phyloP scores from a whole-genome alignment of 2,329 filamentous ascomycete species.

The Bisporella sp. region DNA sequence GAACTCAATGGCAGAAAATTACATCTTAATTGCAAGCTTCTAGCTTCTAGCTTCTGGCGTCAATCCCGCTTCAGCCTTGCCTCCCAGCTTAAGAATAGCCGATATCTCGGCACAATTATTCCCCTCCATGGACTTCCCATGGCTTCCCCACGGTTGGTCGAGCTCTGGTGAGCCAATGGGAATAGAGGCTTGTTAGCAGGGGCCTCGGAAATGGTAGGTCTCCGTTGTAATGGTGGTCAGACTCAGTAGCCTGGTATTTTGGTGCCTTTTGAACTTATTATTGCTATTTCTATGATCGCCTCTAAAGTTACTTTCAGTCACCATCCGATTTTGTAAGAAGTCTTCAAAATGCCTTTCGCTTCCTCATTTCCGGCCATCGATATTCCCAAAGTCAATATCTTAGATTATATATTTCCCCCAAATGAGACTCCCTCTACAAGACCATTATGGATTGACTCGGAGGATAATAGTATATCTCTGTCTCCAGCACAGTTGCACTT shows the following conservation, averaged over 20 bases:
- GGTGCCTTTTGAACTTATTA: too few relatives aligned
- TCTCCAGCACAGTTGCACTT: constrained; percentile 39
- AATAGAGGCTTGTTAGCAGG: not conserved
- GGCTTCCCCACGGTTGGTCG: not conserved
- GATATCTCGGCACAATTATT: not conserved
- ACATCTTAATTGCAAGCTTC: too few relatives aligned
- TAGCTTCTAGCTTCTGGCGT: too few relatives aligned
- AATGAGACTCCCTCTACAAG: constrained; percentile 31
- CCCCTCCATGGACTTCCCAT: not conserved
- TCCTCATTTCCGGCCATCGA: constrained; percentile 13
- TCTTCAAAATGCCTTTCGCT: constrained; percentile 16
- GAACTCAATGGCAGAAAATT: too few relatives aligned
- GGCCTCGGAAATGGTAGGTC: not conserved
- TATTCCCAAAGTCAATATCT: constrained; percentile 16
- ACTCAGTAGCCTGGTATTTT: not conserved
- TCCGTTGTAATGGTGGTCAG: not conserved
- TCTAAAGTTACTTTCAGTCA: not conserved
- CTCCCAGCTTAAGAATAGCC: not conserved
- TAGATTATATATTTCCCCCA: constrained; percentile 31
- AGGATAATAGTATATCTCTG: constrained; percentile 35
- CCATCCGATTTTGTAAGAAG: not conserved
- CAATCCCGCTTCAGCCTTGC: not conserved
- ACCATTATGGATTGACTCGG: constrained; percentile 47
- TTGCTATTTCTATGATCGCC: too few relatives aligned
- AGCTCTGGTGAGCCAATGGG: not conserved